Conservation (phyloP, 2,329 filamentous ascomycete genomes). For the Alternaria consortialis region DNA sequence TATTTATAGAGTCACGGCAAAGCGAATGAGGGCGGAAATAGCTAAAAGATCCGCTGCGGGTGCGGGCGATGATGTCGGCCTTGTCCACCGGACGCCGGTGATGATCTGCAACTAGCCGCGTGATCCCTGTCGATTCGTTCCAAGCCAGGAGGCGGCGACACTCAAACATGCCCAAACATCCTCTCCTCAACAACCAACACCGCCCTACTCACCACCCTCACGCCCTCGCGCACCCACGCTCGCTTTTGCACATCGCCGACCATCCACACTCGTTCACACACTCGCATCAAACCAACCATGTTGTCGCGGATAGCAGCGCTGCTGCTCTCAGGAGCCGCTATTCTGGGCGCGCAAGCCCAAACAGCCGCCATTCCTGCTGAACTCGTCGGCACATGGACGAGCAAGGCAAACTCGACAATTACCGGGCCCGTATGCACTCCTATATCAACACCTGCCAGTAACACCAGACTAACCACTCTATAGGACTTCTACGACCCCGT, state of each 20-base stretch:
- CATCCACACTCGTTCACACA: conserved; percentile 20
- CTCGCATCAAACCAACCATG: conserved; percentile 20
- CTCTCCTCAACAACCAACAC: conserved; percentile 22
- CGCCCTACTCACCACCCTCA: conserved; percentile 9
- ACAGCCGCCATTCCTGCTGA: conserved; percentile 41
- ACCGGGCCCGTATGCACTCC: conserved; percentile 68
- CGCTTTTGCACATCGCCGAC: conserved; percentile 20
- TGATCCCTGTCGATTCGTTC: conserved; percentile 31
- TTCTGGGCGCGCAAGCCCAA: conserved; percentile 47
- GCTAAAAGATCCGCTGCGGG: conserved; percentile 19
- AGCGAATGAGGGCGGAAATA: not conserved
- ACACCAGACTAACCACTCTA: conserved; percentile 22
- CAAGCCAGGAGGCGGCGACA: conserved; percentile 24
- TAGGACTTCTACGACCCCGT: conserved; percentile 75
- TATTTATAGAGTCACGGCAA: not conserved
- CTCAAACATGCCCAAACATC: conserved; percentile 18
- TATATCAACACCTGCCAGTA: conserved; percentile 13
- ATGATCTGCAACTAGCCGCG: conserved; percentile 42
- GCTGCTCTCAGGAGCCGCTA: conserved; percentile 49
- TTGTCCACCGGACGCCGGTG: conserved; percentile 25
- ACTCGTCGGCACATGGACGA: conserved; percentile 76
- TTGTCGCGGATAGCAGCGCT: conserved; percentile 42
- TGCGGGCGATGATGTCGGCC: conserved; percentile 27
- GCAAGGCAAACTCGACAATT: conserved; percentile 73
- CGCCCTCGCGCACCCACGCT: conserved; percentile 16